phyloP scores from a whole-genome alignment of 169 alveolate genomes.

The Plasmodium ovale region DNA sequence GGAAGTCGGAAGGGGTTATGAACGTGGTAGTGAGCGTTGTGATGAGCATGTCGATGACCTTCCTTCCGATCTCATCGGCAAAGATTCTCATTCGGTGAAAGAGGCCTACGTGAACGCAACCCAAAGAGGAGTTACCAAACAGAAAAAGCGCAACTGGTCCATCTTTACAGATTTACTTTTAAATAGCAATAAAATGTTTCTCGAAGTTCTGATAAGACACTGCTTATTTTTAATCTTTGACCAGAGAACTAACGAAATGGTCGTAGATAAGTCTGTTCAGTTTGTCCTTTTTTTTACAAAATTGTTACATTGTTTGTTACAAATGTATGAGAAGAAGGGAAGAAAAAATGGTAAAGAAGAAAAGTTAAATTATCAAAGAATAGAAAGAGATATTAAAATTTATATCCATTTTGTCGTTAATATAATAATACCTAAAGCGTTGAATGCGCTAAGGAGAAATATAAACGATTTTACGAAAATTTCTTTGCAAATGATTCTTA shows the following conservation, averaged over 20 bases:
- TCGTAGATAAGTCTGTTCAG: constrained; percentile 52
- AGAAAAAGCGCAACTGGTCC: background rate
- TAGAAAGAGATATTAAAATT: constrained; percentile 39
- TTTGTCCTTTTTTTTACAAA: constrained; percentile 45
- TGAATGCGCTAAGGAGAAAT: constrained; percentile 65
- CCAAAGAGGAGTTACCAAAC: background rate
- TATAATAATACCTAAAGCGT: constrained; percentile 70
- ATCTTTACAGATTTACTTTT: constrained; percentile 25
- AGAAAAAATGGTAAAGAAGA: background rate
- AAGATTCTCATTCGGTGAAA: background rate
- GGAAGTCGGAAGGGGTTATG: background rate
- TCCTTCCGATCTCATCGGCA: background rate
- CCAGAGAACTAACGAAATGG: constrained; percentile 57
- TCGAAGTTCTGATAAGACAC: constrained; percentile 63
- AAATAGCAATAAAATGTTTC: constrained; percentile 28
- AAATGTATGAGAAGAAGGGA: background rate
- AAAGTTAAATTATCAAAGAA: background rate
- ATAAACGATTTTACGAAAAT: constrained; percentile 58
- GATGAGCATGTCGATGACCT: too few relatives aligned
- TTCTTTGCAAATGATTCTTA: constrained; percentile 50
- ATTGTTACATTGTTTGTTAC: constrained; percentile 15
- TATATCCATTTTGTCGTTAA: constrained; percentile 48
- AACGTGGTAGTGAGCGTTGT: background rate
- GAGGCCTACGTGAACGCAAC: background rate
- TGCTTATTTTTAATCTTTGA: constrained; percentile 54